phyloP scores from a whole-genome alignment of 2,329 filamentous ascomycete genomes.

The Aspergillus tanneri region DNA sequence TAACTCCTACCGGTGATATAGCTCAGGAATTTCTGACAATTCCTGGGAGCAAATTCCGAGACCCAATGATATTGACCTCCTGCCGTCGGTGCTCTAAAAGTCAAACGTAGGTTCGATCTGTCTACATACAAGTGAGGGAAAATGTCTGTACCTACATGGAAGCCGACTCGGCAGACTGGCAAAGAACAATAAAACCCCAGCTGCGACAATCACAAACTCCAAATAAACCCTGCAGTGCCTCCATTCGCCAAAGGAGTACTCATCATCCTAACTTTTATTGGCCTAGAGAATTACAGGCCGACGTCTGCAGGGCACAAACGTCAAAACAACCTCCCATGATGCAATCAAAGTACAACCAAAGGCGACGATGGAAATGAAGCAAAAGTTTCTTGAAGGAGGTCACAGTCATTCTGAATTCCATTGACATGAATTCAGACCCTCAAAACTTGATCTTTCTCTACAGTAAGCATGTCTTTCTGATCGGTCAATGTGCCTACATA shows the following conservation, averaged over 20 bases:
- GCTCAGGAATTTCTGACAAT: conserved; percentile 45
- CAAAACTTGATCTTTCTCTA: conserved; percentile 6
- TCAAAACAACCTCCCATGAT: conserved; percentile 47
- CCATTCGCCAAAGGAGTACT: conserved; percentile 36
- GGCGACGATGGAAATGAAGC: conserved; percentile 46
- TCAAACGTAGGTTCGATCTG: neutral
- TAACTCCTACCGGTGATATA: conserved; percentile 42
- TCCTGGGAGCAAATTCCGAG: conserved; percentile 46
- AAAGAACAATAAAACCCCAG: conserved; percentile 37
- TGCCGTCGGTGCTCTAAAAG: conserved; percentile 40
- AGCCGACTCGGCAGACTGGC: conserved; percentile 44
- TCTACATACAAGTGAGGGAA: neutral
- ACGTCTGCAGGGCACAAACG: conserved; percentile 26
- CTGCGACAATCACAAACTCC: conserved; percentile 35
- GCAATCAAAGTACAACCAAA: conserved; percentile 46
- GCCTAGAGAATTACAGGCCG: neutral
- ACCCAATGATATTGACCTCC: conserved; percentile 46
- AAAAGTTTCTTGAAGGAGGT: conserved; percentile 45
- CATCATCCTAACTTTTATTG: conserved; percentile 33
- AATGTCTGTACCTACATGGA: conserved; percentile 38
- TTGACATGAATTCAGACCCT: neutral
- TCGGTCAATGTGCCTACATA: conserved; percentile 8
- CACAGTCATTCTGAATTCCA: no score
- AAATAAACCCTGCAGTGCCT: conserved; percentile 39
- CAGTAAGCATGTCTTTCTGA: conserved; percentile 3